Evolutionary conservation across 805 yeast genomes (phyloP), one percentile per base, ranked within the genome.

Genomic region (Wickerhamiella slavikovae): DNA sequence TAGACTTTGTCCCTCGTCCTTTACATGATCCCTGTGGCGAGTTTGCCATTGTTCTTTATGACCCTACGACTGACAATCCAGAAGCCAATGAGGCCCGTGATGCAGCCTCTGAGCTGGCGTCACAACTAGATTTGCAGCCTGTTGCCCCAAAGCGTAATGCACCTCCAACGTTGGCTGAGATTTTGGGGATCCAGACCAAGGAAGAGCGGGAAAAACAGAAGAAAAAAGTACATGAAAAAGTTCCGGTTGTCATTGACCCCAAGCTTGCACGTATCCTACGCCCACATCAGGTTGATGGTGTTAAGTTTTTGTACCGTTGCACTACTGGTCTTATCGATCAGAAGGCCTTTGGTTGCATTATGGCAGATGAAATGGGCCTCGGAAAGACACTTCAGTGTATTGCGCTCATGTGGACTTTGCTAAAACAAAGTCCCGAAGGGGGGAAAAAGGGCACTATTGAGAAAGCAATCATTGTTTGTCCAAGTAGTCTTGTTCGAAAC

Each of bases 311-410:
- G 34, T 89, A 82, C 44, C 56, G 83, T 32, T 85, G 98, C 51
- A 80, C 92, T 1, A 65, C 94, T 1, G 98, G 98, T 0, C 52
- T 83, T 20, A 37, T 57, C 8, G 54, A 56, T 21, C 41, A 43
- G 2, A 60, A 74, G 20, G 95, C 95, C 0, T 69, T 75, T 44
- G 98, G 98, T 3, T 85, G 95, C 46, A 85, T 85, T 29, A 85
- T 85, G 96, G 95, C 95, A 0, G 95, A 82, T 54, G 95, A 78
- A 50, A 82, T 82, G 95, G 95, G 94, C 3, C 58, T 80, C 23
- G 94, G 94, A 16, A 80, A 80, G 47, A 80, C 94, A 1, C 57
- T 80, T 16, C 94, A 80, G 48, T 85, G 96, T 49, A 63, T 85
- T 20, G 62, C 94, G 0, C 58, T 85, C 19, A 63, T 83, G 77